phyloP scores from a whole-genome alignment of 495 filamentous ascomycete species.

The Penicillium nucicola region DNA sequence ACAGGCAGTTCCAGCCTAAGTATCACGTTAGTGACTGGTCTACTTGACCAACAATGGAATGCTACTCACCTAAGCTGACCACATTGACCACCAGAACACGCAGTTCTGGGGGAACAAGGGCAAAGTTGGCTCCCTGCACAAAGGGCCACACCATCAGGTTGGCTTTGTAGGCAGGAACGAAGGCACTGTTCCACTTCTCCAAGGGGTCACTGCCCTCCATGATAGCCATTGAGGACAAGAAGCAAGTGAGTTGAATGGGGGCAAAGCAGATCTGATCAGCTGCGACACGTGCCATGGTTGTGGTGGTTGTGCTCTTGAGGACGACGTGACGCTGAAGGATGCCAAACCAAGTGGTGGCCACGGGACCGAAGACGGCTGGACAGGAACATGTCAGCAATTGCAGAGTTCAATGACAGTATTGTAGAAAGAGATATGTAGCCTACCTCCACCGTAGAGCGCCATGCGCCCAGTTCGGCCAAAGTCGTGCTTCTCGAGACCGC shows the following conservation, averaged over 20 bases:
- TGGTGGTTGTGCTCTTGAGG: constrained; percentile 59
- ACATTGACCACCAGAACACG: constrained; percentile 87
- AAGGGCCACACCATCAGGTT: constrained; percentile 94
- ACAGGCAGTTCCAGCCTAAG: constrained; percentile 92
- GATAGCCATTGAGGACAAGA: constrained; percentile 81
- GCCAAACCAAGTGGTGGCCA: constrained; percentile 83
- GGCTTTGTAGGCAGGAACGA: constrained; percentile 64
- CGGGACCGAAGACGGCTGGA: constrained; percentile 84
- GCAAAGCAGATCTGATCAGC: constrained; percentile 87
- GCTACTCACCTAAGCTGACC: constrained; percentile 63
- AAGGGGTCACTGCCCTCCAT: constrained; percentile 73
- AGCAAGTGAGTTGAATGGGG: constrained; percentile 73
- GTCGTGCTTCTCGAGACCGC: constrained; percentile 77
- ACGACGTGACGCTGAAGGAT: constrained; percentile 70
- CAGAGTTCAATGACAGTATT: too few relatives aligned
- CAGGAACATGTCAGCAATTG: constrained; percentile 3
- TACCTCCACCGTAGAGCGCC: constrained; percentile 89
- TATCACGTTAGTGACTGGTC: constrained; percentile 22
- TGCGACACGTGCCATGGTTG: constrained; percentile 77
- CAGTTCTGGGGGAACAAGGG: constrained; percentile 81
- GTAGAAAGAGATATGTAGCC: constrained; percentile 11
- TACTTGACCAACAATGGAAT: background rate
- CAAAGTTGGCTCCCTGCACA: constrained; percentile 90
- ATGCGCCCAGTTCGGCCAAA: constrained; percentile 79
- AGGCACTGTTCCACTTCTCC: constrained; percentile 70